Percentiles rank a stretch among this genome's conserved stretches.
Conservation (phyloP, 345 rosid genomes). For the Brassica rapa region DNA sequence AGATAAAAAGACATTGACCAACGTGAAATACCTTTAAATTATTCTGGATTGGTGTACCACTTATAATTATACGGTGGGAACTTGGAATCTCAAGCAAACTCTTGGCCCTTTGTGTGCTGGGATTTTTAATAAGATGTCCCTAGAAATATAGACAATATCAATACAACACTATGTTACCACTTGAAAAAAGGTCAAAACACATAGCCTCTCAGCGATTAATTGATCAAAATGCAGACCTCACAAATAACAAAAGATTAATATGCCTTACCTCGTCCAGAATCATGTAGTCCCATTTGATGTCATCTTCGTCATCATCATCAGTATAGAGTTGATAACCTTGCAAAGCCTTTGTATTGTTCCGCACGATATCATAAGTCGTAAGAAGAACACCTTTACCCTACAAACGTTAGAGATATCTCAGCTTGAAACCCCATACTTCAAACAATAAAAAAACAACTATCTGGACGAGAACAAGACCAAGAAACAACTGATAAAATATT, state of each 20-base stretch:
- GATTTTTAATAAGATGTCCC: slow-evolving; percentile 99
- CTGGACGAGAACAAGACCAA: slow-evolving; percentile 7
- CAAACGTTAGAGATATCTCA: slow-evolving; percentile 19
- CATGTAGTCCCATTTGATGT: slow-evolving; percentile 86
- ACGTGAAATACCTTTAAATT: slow-evolving; percentile 75
- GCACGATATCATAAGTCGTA: slow-evolving; percentile 92
- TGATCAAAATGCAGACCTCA: neutral
- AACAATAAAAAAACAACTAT: neutral
- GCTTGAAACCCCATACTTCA: slow-evolving; percentile 1
- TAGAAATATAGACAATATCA: slow-evolving; percentile 31
- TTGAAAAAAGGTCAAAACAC: slow-evolving; percentile 18
- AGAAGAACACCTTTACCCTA: slow-evolving; percentile 89
- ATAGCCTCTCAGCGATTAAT: slow-evolving; percentile 5
- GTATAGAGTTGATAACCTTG: slow-evolving; percentile 49
- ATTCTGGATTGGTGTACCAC: slow-evolving; percentile 97
- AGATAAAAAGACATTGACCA: neutral
- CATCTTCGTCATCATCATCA: slow-evolving; percentile 63
- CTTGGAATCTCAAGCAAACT: slow-evolving; percentile 95
- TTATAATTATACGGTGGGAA: slow-evolving; percentile 80
- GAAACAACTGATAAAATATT: slow-evolving; percentile 13
- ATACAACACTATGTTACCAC: slow-evolving; percentile 1
- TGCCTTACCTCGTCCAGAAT: slow-evolving; percentile 88
- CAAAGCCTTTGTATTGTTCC: slow-evolving; percentile 77
- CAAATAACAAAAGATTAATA: slow-evolving; percentile 12
- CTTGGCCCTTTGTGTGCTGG: slow-evolving; percentile 95